Base-by-base conservation (phyloP, 2,329 filamentous ascomycete species). In the Albifimbria verrucaria region DNA sequence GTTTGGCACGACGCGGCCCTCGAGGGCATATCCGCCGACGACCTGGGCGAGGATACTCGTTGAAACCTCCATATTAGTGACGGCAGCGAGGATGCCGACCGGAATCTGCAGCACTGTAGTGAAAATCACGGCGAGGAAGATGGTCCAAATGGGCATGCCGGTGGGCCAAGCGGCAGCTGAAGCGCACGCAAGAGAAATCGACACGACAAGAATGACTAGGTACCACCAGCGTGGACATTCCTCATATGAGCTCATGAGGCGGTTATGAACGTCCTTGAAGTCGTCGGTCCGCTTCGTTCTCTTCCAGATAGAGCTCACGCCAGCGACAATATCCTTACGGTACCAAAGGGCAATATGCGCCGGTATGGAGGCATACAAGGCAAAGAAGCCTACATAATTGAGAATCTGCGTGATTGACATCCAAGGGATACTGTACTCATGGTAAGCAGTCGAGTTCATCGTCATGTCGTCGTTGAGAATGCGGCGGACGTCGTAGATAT, bases 1-100 rank as follows among this genome's bases (percentile, higher is more conserved):
- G 75, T 87, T 83, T 6, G 83, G 83, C 45, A 89, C 74, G 1
- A 85, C 82, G 2, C 75, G 75, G 9, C 86, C 85, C 1, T 85
- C 85, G 36, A 86, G 75, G 67, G 86, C 82, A 65, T 88, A 88
- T 1, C 86, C 86, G 51, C 83, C 77, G 32, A 89, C 75, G 57
- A 85, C 85, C 64, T 86, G 82, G n/a, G 83, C 84, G 36, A 88
- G 71, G 11, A 89, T 82, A 57, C 85, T 85, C 2, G 87, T 72
- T 2, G 82, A 81, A 3, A 87, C 64, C 59, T 82, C 77, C 41
- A 78, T 73, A 65, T 82, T 81, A 24, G 79, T 79, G 50, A 81
- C 76, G 45, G 79, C 80, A 55, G 80, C 75, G 36, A 83, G 71
- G 61, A 83, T 79, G 18, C 80, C 80, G 41, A 81, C 74, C 3